Percentiles rank a stretch among this genome's conserved stretches.
These are phyloP conservation scores for Cladochytrium replicatum DNA, from an alignment of 192 early-diverging fungal species.

Conservation along the genomic window DNA sequence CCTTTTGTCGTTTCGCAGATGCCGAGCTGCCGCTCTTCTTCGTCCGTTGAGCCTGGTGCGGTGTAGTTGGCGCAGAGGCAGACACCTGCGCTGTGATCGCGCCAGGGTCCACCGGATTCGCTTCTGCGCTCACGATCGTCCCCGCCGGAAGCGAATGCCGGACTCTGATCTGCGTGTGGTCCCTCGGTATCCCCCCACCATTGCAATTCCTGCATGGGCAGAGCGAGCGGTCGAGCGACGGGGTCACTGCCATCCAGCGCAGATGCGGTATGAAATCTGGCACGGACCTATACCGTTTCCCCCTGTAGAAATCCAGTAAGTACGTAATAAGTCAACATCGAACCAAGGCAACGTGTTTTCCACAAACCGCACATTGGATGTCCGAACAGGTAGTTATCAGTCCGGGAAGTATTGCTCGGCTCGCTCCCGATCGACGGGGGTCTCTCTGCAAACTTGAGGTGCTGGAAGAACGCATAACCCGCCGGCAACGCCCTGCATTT, in stretches of 20 bases:
- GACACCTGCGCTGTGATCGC: no score
- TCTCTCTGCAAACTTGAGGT: neutral
- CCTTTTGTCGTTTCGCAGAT: no score
- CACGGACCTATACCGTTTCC: neutral
- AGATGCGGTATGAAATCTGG: neutral
- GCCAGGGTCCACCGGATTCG: no score
- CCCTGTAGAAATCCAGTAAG: neutral
- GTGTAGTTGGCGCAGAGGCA: no score
- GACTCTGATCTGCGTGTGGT: no score
- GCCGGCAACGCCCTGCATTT: neutral
- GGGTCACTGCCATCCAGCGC: neutral
- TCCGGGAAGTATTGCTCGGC: neutral
- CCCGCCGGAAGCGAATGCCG: no score
- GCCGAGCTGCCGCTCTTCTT: no score
- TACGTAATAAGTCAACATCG: no score
- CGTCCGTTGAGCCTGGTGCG: no score
- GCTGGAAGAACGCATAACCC: neutral
- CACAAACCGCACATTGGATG: neutral
- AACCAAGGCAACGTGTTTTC: neutral
- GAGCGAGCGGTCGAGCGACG: neutral
- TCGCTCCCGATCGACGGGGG: no score
- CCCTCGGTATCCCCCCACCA: no score
- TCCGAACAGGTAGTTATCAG: neutral
- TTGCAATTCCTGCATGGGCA: neutral
- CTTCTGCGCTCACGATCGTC: no score